A percentile compares a stretch with the other conserved stretches of the same genome.
Evolutionary conservation across 139 green algal genomes (phyloP).

Genomic region (Chlorella sp.): DNA sequence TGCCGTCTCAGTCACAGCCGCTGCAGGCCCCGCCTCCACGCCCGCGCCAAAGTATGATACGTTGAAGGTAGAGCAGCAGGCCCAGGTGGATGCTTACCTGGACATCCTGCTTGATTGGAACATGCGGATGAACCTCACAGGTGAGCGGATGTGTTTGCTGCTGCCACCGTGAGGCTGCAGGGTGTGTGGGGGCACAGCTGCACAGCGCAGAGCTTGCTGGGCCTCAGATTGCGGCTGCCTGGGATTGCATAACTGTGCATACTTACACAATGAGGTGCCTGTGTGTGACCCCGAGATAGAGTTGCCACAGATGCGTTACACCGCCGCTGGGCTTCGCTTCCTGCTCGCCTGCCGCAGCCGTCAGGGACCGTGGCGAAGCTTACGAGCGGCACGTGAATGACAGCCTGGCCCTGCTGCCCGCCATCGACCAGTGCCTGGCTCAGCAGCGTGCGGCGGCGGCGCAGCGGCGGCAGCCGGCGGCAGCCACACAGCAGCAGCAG

Average conservation of each 20-base stretch:
- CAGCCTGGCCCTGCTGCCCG: conserved; percentile 80
- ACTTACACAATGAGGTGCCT: not conserved
- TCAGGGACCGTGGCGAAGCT: conserved; percentile 62
- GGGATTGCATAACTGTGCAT: not conserved
- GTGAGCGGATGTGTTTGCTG: conserved; percentile 27
- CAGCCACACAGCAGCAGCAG: not conserved
- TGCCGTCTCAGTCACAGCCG: not conserved
- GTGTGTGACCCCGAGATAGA: not conserved
- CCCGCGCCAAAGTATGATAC: not conserved
- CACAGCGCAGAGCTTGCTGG: no score
- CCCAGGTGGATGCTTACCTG: conserved; percentile 65
- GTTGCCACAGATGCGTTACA: not conserved
- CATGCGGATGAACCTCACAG: conserved; percentile 82
- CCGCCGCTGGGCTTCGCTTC: not conserved
- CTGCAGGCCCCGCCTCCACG: not conserved
- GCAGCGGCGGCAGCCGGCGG: not conserved
- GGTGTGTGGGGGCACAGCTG: not conserved
- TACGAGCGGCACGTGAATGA: conserved; percentile 77
- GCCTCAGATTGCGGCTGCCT: not conserved
- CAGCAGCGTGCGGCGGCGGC: not conserved
- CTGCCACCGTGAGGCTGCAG: not conserved
- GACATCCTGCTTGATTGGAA: conserved; percentile 75
- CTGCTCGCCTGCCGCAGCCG: conserved; percentile 50
- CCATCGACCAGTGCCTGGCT: conserved; percentile 53
- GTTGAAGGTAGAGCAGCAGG: conserved; percentile 32